Evolutionary conservation across 164 flowering plant genomes (phyloP), one percentile per base, ranked within the genome.

Genomic region (Magnolia officinalis): DNA sequence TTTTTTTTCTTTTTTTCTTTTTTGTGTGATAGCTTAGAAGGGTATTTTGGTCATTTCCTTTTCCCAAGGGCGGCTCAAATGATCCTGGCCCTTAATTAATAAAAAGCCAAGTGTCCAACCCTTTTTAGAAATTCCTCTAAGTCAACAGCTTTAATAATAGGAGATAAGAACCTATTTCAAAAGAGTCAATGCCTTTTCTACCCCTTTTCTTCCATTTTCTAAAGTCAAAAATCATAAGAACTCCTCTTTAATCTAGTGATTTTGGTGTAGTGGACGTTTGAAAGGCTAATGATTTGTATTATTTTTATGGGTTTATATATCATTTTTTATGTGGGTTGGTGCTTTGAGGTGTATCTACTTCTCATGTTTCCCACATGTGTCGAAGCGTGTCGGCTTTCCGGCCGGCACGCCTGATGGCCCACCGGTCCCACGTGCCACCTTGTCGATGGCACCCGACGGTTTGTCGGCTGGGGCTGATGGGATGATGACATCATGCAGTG

Each of bases 141-240:
- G 16, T 55, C 61, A 55, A 79, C 29, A 71, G 16, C 74, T 78
- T 74, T 59, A 67, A 58, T 68, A 31, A 59, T 26, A 71, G 68
- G 20, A 18, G 8, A 45, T 11, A 63, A 76, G 45, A 51, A 76
- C 16, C 29, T 2, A 8, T 24, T 9, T 50, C 61, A 45, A 10
- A 19, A 50, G 58, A 16, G 81, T 79, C 81, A 79, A 79, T 70
- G 16, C 77, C 19, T 71, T 78, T 74, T 74, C 66, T 67, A 18
- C 18, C 19, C 4, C 16, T 14, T 63, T 63, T 21, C 68, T 71
- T 65, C 51, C 70, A 50, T 79, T 70, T 75, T 79, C 71, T 9
- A 51, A 23, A 79, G 81, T 79, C 77, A 68, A 68, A 78, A 69
- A 37, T 51, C 63, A 72, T 37, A 37, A n/a, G n/a, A 50, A 68